These are phyloP conservation scores for Ceratocystis lukuohia DNA, from an alignment of 2,329 filamentous ascomycete species.

Conservation along the genomic window DNA sequence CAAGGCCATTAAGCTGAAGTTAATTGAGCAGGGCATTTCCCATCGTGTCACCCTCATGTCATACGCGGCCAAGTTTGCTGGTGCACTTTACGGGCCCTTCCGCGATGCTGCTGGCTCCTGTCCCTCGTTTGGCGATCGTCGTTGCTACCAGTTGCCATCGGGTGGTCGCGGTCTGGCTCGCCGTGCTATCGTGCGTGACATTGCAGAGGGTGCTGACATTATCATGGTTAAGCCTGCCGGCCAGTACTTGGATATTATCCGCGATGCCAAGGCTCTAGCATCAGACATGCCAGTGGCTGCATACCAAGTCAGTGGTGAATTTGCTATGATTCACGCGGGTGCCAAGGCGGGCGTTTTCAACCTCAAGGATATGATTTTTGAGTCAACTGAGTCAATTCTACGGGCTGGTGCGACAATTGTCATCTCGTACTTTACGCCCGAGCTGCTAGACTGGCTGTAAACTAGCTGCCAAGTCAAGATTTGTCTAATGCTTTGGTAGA, in stretches of 20 bases:
- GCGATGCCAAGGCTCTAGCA: conserved; percentile 87
- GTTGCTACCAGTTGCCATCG: conserved; percentile 92
- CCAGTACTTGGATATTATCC: conserved; percentile 94
- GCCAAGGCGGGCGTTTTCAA: conserved; percentile 96
- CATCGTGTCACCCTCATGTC: conserved; percentile 92
- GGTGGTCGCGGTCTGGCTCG: conserved; percentile 84
- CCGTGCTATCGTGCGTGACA: conserved; percentile 78
- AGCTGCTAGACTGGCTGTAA: conserved; percentile 52
- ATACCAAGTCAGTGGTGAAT: conserved; percentile 95
- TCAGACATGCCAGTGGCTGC: conserved; percentile 85
- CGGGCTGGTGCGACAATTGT: conserved; percentile 87
- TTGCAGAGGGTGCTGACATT: conserved; percentile 86
- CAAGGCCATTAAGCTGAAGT: conserved; percentile 91
- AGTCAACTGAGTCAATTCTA: conserved; percentile 85
- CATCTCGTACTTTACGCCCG: conserved; percentile 86
- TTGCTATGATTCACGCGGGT: conserved; percentile 91
- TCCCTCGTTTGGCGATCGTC: conserved; percentile 84
- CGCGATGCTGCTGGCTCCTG: conserved; percentile 85
- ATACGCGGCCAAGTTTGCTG: conserved; percentile 94
- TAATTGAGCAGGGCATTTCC: conserved; percentile 87
- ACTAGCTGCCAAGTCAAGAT: conserved; percentile 28
- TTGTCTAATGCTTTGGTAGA: neutral
- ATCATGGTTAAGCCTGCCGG: conserved; percentile 99
- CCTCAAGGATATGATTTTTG: conserved; percentile 84
- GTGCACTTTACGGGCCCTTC: conserved; percentile 93